These are phyloP conservation scores for Dactylis glomerata DNA, from an alignment of 176 grass and related monocot species.

Conservation along the genomic window DNA sequence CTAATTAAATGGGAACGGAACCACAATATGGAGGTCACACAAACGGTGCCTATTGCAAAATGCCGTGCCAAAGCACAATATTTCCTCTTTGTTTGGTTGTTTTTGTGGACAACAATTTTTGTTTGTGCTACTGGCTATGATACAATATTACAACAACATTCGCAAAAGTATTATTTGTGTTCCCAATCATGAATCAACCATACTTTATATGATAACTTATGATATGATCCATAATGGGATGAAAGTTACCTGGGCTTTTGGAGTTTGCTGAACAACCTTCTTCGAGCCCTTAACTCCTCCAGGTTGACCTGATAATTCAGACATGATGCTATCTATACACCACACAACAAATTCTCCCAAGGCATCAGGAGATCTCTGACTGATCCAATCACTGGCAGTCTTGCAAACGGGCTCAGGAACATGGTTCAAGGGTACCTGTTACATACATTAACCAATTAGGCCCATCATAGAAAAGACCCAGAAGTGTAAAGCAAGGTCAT, in stretches of 20 bases:
- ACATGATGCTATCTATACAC: conserved; percentile 85
- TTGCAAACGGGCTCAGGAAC: conserved; percentile 83
- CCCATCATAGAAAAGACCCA: background rate
- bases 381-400: conserved; percentile 71
- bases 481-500: background rate
- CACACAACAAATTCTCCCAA: conserved; percentile 83
- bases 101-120: background rate
- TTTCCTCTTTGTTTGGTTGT: too few species aligned
- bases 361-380: conserved; percentile 63
- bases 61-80: too few species aligned
- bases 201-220: background rate
- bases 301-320: conserved; percentile 64
- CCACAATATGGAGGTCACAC: too few species aligned
- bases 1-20: too few species aligned
- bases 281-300: conserved; percentile 65
- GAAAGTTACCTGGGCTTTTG: conserved; percentile 80
- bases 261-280: conserved; percentile 63
- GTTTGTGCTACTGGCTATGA: background rate
- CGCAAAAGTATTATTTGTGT: background rate
- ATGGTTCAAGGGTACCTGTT: conserved; percentile 72
- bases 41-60: too few species aligned
- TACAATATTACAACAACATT: background rate
- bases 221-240: background rate
- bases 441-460: conserved; percentile 33
- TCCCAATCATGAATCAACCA: background rate